phyloP scores from a whole-genome alignment of 148 eudicot species.

The Rhododendron williamsianum region DNA sequence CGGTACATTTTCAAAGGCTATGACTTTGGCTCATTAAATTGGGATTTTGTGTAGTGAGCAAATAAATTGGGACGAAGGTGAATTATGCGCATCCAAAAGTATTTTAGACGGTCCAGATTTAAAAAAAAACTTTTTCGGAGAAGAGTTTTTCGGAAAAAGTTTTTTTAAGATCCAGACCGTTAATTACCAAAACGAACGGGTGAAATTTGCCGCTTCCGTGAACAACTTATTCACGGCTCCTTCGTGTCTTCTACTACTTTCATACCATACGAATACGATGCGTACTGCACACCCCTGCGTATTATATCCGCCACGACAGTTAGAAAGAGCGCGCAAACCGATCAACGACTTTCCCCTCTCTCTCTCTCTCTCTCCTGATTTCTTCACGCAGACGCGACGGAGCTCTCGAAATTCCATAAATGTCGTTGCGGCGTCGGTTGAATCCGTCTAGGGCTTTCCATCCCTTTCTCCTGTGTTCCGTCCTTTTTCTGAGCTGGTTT shows the following conservation, averaged over 20 bases:
- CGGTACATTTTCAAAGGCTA: too few relatives aligned
- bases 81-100: too few relatives aligned
- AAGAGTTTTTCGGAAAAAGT: fast-evolving
- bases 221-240: too few relatives aligned
- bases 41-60: too few relatives aligned
- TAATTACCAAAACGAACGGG: fast-evolving
- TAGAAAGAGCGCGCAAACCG: slow-evolving; percentile 3
- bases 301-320: background rate
- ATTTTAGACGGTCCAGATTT: too few relatives aligned
- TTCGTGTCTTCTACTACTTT: too few relatives aligned
- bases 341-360: background rate
- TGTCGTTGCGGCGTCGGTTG: slow-evolving; percentile 21
- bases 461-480: slow-evolving; percentile 4
- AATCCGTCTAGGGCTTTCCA: slow-evolving; percentile 15
- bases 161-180: too few relatives aligned
- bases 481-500: slow-evolving; percentile 32
- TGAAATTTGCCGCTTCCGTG: too few relatives aligned
- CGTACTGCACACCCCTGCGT: too few relatives aligned
- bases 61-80: too few relatives aligned
- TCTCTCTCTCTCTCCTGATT: background rate
- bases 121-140: fast-evolving
- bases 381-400: background rate
- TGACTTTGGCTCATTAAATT: too few relatives aligned
- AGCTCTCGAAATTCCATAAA: background rate
- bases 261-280: too few relatives aligned